Percentiles rank a stretch among this genome's conserved stretches.
Conservation (phyloP, 2,329 filamentous ascomycete genomes). For the Fusarium ramigenum region DNA sequence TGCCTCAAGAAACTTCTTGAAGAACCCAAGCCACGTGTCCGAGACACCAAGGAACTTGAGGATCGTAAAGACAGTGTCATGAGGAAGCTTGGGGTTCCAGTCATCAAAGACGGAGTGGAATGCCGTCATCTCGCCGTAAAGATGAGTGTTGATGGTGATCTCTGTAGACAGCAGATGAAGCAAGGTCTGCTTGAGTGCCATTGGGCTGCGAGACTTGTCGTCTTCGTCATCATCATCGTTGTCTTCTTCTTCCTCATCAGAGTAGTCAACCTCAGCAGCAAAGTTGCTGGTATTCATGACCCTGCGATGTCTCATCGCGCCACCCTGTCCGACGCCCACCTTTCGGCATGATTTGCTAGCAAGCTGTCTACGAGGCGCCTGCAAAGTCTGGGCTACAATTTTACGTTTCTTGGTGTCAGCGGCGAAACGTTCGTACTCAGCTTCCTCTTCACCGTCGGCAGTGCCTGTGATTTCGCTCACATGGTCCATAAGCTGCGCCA, state of each 20-base stretch:
- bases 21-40: slow-evolving; percentile 66
- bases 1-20: slow-evolving; percentile 65
- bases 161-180: slow-evolving; percentile 60
- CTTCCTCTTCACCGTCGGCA: slow-evolving; percentile 52
- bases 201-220: slow-evolving; percentile 43
- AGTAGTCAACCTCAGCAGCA: not conserved
- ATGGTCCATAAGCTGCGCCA: slow-evolving; percentile 53
- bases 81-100: slow-evolving; percentile 57
- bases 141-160: slow-evolving; percentile 54
- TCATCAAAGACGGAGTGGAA: slow-evolving; percentile 58
- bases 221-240: slow-evolving; percentile 4
- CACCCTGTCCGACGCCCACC: not conserved
- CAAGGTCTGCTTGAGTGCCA: slow-evolving; percentile 58
- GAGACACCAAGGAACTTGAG: slow-evolving; percentile 69
- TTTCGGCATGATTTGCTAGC: slow-evolving; percentile 1
- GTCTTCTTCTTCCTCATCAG: slow-evolving; percentile 8
- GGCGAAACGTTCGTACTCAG: slow-evolving; percentile 41
- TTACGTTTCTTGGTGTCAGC: slow-evolving; percentile 4
- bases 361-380: slow-evolving; percentile 2
- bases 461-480: slow-evolving; percentile 37
- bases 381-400: not conserved
- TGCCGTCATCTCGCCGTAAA: slow-evolving; percentile 57
- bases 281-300: not conserved
- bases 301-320: slow-evolving; percentile 1
- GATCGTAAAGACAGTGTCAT: slow-evolving; percentile 66